Evolutionary conservation across 176 grass and related monocot genomes (phyloP), one percentile per base, ranked within the genome.

Genomic region (Typha latifolia): DNA sequence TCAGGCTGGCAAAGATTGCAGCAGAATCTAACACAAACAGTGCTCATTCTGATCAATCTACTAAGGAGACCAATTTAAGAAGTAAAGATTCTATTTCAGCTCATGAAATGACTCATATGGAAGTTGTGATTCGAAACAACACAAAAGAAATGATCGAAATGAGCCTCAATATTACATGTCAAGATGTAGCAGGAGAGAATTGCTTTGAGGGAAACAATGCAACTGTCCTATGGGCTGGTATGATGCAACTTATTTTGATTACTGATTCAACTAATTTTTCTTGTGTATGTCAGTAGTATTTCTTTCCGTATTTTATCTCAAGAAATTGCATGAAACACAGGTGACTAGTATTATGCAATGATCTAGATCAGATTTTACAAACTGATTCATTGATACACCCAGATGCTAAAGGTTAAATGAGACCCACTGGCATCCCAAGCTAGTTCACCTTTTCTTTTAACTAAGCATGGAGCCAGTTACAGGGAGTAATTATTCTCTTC

Each of bases 181-280:
- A 73, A 82, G 94, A 99, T 84, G 94, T 99, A 32, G 94, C 94
- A 4, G 89, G 94, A 69, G 62, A 85, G 27, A 99, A 93, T 82
- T 99, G 94, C 66, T 82, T 84, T 0, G 84, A 93, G 0, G 86
- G 91, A 72, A 86, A 85, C 68, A 91, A 81, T 66, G 83, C 81
- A 27, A 99, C 94, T 21, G 86, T 93, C 26, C 79, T 99, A 37
- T 99, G 85, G 89, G 81, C 89, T 65, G 94, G 94, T 99, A 84
- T 55, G 72, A 83, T 61, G 23, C 34, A 21, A 66, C 37, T 34
- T 16, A 7, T 2, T 8, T 71, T 66, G 51, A 32, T 43, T 43
- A 7, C 34, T 43, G 34, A 43, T 43, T 7, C 7, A 43, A 9
- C 5, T 43, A 8, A 43, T 43, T 9, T 43, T 9, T 43, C 7